Percentiles rank a stretch among this genome's conserved stretches.
phyloP scores from a whole-genome alignment of 2,329 filamentous ascomycete genomes.

The Bertia moriformis region DNA sequence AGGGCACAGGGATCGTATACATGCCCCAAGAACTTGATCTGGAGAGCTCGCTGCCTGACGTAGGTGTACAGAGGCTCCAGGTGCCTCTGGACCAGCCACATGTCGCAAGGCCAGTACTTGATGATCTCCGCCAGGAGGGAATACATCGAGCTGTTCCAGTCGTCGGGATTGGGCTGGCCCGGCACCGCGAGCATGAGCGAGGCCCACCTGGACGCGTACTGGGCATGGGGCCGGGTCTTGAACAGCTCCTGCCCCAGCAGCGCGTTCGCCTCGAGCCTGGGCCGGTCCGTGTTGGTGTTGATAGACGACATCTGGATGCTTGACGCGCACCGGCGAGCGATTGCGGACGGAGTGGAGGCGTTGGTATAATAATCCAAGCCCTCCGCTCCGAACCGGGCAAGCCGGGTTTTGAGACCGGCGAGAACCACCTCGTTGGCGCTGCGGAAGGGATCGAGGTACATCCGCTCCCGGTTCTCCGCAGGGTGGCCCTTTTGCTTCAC shows the following conservation, averaged over 20 bases:
- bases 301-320: constrained; percentile 65
- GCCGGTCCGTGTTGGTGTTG: constrained; percentile 19
- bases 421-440: constrained; percentile 51
- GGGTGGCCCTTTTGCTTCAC: constrained; percentile 21
- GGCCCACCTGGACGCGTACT: constrained; percentile 65
- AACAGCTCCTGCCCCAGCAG: not conserved
- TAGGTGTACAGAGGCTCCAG: constrained; percentile 45
- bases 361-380: constrained; percentile 37
- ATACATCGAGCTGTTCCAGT: constrained; percentile 46
- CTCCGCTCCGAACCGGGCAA: constrained; percentile 32
- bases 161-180: constrained; percentile 24
- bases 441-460: constrained; percentile 76
- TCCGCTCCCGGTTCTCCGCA: constrained; percentile 29
- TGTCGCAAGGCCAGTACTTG: constrained; percentile 55
- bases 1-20: too few relatives aligned
- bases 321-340: constrained; percentile 62
- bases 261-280: constrained; percentile 16
- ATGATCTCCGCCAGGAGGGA: constrained; percentile 51
- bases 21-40: too few relatives aligned
- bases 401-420: constrained; percentile 38
- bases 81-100: constrained; percentile 55
- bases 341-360: constrained; percentile 47
- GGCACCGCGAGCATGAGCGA: constrained; percentile 37
- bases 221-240: constrained; percentile 19
- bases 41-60: too few relatives aligned